A percentile compares a stretch with the other conserved stretches of the same genome.
These are phyloP conservation scores for Zhuliangozyma parablackwelliae DNA, from an alignment of 1,139 yeast genomes.

Conservation along the genomic window DNA sequence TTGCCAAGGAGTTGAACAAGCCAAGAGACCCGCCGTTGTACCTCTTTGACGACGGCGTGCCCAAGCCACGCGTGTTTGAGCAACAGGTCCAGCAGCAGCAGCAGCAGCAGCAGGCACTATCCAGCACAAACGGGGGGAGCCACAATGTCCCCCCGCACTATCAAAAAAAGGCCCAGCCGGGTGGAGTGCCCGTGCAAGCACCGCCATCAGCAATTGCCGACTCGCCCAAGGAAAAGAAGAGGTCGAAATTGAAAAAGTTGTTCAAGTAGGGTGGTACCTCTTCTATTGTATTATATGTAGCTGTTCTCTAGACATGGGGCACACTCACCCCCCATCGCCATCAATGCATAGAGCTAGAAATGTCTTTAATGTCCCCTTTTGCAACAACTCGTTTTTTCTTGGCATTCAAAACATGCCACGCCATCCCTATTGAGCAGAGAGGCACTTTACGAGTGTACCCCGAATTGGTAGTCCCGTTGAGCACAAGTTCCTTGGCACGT, in stretches of 20 bases:
- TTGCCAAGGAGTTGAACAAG: slow-evolving; percentile 20
- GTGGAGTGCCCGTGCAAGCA: slow-evolving; percentile 6
- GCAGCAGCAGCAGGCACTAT: slow-evolving; percentile 1
- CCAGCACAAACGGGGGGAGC: background rate
- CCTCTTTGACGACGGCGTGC: slow-evolving; percentile 25
- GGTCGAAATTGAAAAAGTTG: slow-evolving; percentile 31
- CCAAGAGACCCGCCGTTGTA: slow-evolving; percentile 31
- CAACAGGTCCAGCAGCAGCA: slow-evolving; percentile 3
- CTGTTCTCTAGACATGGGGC: too few species aligned
- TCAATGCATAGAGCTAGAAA: too few species aligned
- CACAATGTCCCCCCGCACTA: slow-evolving; percentile 22
- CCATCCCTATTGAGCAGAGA: too few species aligned
- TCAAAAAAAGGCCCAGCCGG: slow-evolving; percentile 15
- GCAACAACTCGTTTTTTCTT: too few species aligned
- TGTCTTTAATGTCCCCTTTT: too few species aligned
- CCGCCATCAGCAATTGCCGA: slow-evolving; percentile 9
- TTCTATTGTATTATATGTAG: background rate
- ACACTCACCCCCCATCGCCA: too few species aligned
- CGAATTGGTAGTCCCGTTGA: too few species aligned
- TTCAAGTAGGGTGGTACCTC: slow-evolving; percentile 24
- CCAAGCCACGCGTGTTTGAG: slow-evolving; percentile 13
- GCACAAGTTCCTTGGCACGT: too few species aligned
- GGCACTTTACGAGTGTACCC: too few species aligned
- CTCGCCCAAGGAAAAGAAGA: slow-evolving; percentile 28
- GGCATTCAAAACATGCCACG: too few species aligned